These are phyloP conservation scores for Mallotus repandus DNA, from an alignment of 441 rosid species.

Conservation along the genomic window DNA sequence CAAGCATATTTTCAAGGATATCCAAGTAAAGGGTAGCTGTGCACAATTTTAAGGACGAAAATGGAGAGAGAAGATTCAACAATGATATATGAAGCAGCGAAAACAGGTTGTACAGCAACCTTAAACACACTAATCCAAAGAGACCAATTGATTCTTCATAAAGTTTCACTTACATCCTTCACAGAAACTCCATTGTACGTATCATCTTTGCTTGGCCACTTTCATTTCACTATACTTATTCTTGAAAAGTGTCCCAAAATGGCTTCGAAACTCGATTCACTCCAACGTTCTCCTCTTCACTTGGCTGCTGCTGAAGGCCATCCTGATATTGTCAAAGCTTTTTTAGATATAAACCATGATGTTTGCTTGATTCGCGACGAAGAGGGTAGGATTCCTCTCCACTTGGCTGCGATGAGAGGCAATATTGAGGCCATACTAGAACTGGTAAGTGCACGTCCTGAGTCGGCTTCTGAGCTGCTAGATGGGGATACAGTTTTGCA, in stretches of 20 bases:
- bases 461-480: neutral
- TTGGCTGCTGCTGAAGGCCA: conserved; percentile 32
- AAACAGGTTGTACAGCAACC: neutral
- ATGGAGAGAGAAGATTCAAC: too few species aligned
- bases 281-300: conserved; percentile 32
- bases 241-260: conserved; percentile 28
- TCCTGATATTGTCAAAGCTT: conserved; percentile 26
- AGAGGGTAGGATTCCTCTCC: conserved; percentile 38
- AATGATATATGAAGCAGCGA: too few species aligned
- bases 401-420: conserved; percentile 35
- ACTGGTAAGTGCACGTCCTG: conserved; percentile 24
- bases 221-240: conserved; percentile 23
- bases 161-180: neutral
- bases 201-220: conserved; percentile 35
- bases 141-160: conserved; percentile 20
- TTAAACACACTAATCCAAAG: conserved; percentile 10
- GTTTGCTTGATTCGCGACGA: neutral
- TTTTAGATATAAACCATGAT: conserved; percentile 22
- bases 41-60: too few species aligned
- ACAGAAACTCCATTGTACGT: conserved; percentile 30
- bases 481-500: conserved; percentile 21
- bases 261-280: conserved; percentile 23
- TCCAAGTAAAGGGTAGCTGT: too few species aligned
- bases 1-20: too few species aligned
- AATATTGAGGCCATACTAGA: conserved; percentile 22